phyloP scores from a whole-genome alignment of 2,329 filamentous ascomycete genomes.

The Myriangium duriaei region DNA sequence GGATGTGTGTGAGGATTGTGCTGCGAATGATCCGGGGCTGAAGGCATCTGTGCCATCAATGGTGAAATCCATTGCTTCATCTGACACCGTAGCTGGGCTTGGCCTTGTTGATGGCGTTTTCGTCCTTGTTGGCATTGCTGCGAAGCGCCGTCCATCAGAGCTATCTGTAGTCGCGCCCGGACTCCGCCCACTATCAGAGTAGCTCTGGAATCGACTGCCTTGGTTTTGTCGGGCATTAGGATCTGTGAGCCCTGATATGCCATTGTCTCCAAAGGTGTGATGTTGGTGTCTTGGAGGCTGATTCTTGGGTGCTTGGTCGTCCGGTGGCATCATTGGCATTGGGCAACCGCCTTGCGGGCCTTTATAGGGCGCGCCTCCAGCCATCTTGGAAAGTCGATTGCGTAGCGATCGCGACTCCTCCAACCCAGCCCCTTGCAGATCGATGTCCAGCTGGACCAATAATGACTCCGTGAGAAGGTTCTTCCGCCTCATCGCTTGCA shows the following conservation, averaged over 20 bases:
- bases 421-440: slow-evolving; percentile 62
- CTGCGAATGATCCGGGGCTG: slow-evolving; percentile 6
- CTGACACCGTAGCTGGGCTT: slow-evolving; percentile 6
- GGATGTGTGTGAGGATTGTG: slow-evolving; percentile 7
- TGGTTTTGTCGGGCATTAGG: background rate
- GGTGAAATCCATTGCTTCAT: slow-evolving; percentile 7
- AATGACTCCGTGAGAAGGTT: slow-evolving; percentile 93
- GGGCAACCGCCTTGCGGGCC: background rate
- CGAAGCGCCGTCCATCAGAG: background rate
- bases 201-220: slow-evolving; percentile 6
- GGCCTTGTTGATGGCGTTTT: slow-evolving; percentile 6
- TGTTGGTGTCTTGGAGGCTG: background rate
- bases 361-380: slow-evolving; percentile 3
- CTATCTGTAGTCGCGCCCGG: slow-evolving; percentile 1
- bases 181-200: slow-evolving; percentile 1
- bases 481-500: slow-evolving; percentile 75
- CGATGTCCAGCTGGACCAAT: slow-evolving; percentile 81
- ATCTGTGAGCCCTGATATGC: background rate
- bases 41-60: slow-evolving; percentile 3
- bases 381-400: slow-evolving; percentile 5
- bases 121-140: slow-evolving; percentile 5
- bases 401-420: slow-evolving; percentile 24
- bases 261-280: slow-evolving; percentile 9
- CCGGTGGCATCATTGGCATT: background rate
- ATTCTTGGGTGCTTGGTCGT: background rate